Evolutionary conservation across 805 yeast species (phyloP).

Genomic region (Kazachstania taianensis): DNA sequence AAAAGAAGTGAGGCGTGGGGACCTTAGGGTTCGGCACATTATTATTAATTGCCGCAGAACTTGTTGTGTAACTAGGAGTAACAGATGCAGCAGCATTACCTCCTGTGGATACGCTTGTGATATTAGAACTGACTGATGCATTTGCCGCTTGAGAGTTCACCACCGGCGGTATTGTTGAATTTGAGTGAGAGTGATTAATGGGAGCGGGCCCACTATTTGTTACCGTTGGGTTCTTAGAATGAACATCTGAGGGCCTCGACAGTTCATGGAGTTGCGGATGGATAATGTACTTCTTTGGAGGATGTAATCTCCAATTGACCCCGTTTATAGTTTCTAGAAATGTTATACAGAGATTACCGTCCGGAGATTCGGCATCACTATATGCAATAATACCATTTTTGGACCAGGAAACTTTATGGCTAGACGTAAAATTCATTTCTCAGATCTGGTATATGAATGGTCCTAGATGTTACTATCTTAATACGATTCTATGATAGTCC

Average conservation of each 20-base stretch:
- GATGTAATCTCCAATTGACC: constrained; percentile 63
- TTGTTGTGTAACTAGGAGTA: background rate
- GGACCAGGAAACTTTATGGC: constrained; percentile 56
- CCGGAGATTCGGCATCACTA: constrained; percentile 32
- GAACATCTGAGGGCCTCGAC: constrained; percentile 4
- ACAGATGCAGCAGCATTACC: constrained; percentile 7
- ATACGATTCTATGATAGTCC: too few relatives aligned
- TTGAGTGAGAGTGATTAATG: too few relatives aligned
- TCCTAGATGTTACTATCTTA: too few relatives aligned
- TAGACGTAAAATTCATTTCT: constrained; percentile 12
- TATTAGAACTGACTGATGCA: background rate
- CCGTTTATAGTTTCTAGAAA: constrained; percentile 71
- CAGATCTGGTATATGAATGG: background rate
- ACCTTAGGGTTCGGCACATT: constrained; percentile 1
- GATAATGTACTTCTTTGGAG: constrained; percentile 24
- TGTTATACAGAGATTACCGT: constrained; percentile 43
- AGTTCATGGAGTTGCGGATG: constrained; percentile 26
- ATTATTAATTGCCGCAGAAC: background rate
- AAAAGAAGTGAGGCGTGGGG: constrained; percentile 22
- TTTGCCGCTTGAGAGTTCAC: background rate
- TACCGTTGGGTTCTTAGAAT: background rate
- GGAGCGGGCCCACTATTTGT: background rate
- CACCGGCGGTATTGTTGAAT: too few relatives aligned
- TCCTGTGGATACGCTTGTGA: constrained; percentile 2
- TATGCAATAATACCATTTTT: constrained; percentile 78